A percentile compares a stretch with the other conserved stretches of the same genome.
Conservation (phyloP, 768 basidiomycete genomes). For the Lactarius psammicola region DNA sequence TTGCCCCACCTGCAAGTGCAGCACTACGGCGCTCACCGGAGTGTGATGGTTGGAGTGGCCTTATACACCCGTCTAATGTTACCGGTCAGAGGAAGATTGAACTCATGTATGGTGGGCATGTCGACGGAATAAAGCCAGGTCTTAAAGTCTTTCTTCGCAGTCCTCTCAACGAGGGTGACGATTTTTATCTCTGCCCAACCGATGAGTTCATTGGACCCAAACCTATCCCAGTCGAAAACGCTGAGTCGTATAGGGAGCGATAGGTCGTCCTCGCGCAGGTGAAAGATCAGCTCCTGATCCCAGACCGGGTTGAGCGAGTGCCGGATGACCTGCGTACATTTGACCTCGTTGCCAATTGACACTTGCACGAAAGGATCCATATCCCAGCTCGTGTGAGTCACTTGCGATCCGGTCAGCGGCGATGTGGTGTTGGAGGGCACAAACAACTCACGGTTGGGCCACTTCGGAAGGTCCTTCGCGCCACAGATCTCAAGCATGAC, state of each 20-base stretch:
- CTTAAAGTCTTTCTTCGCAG: slow-evolving; percentile 48
- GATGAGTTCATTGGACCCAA: slow-evolving; percentile 83
- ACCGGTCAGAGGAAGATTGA: slow-evolving; percentile 61
- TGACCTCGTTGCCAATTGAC: slow-evolving; percentile 95
- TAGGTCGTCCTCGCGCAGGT: slow-evolving; percentile 85
- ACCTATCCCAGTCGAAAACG: slow-evolving; percentile 96
- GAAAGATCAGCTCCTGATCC: slow-evolving; percentile 95
- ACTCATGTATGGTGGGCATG: slow-evolving; percentile 66
- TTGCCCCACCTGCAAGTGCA: not conserved
- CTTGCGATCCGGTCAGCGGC: slow-evolving; percentile 37
- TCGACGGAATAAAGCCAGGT: slow-evolving; percentile 56
- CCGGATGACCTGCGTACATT: slow-evolving; percentile 84
- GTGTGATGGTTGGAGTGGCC: slow-evolving; percentile 62
- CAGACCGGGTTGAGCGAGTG: slow-evolving; percentile 84
- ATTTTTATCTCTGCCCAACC: slow-evolving; percentile 76
- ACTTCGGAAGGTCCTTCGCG: slow-evolving; percentile 78
- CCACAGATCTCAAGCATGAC: slow-evolving; percentile 89
- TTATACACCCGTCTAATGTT: slow-evolving; percentile 69
- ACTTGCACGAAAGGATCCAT: slow-evolving; percentile 98
- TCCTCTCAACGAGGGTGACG: slow-evolving; percentile 52
- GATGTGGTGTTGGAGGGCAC: not conserved
- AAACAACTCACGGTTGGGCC: slow-evolving; percentile 74
- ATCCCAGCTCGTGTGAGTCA: slow-evolving; percentile 86
- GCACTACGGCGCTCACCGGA: slow-evolving; percentile 49
- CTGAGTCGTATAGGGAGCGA: slow-evolving; percentile 74